These are phyloP conservation scores for Carpediemonas membranifera DNA, from an alignment of 78 protist species.

Conservation along the genomic window DNA sequence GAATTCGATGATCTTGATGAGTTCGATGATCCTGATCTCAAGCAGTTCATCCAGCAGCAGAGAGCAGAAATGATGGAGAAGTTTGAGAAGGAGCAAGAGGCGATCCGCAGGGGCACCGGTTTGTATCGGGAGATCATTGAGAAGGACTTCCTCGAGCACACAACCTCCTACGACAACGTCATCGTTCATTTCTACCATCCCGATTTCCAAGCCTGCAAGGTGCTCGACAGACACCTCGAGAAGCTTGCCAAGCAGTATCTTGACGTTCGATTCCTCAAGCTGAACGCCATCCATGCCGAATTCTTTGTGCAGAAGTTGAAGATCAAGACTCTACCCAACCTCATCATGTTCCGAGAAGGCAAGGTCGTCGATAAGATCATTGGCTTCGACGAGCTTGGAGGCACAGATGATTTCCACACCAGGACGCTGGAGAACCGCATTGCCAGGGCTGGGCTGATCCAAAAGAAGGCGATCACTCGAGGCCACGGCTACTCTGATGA, in stretches of 20 bases:
- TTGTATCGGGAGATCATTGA: constrained; percentile 41
- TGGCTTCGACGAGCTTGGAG: constrained; percentile 59
- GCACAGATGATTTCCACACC: constrained; percentile 38
- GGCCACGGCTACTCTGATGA: too few species aligned
- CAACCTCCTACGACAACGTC: constrained; percentile 23
- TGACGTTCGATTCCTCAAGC: constrained; percentile 31
- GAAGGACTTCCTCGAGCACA: constrained; percentile 41
- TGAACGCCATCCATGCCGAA: constrained; percentile 48
- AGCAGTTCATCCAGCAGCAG: too few species aligned
- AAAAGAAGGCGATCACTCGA: too few species aligned
- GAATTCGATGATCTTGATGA: too few species aligned
- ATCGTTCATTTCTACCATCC: constrained; percentile 49
- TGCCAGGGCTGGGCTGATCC: constrained; percentile 25
- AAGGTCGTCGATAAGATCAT: constrained; percentile 48
- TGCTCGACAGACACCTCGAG: constrained; percentile 42
- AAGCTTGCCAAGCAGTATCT: constrained; percentile 22
- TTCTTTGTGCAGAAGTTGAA: constrained; percentile 47
- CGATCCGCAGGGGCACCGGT: constrained; percentile 34
- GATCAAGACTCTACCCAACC: constrained; percentile 47
- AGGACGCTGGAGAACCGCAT: constrained; percentile 32
- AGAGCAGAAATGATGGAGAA: constrained; percentile 32
- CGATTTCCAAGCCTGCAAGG: constrained; percentile 52
- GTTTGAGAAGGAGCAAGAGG: constrained; percentile 1
- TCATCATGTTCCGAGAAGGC: constrained; percentile 52
- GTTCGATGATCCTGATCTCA: too few species aligned